Evolutionary conservation across 2,329 filamentous ascomycete genomes (phyloP), one percentile per base, ranked within the genome.

Genomic region (Aspergillus brasiliensis): DNA sequence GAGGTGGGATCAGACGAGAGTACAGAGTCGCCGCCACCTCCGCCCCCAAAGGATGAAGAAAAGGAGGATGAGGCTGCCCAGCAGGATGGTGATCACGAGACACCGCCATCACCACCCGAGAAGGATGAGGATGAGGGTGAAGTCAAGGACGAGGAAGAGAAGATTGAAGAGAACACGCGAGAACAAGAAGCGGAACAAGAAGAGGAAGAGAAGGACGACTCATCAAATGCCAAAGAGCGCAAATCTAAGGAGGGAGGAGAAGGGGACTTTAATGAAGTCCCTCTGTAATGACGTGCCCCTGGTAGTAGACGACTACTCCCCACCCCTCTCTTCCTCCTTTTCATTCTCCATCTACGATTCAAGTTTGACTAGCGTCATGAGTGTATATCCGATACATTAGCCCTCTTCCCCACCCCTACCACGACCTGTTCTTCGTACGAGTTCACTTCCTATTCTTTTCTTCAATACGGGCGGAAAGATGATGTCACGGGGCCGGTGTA

Each of bases 211-310:
- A 65, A 62, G 51, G 65, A 69, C 8, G 59, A 67, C 34, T 54
- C 62, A n/a, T 31, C 64, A 19, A 60, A 58, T 28, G 60, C 44
- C n/a, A 58, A 61, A 3, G 73, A 73, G 61, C 59, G 60, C 34
- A 74, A 74, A 58, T 63, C 66, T 27, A 74, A 73, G 58, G 71
- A 74, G 60, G 64, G 68, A 13, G 72, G 74, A 47, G 63, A 75
- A 46, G 63, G 69, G 5, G 72, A 75, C 56, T 75, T 75, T 53
- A 75, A 73, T 28, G 72, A 75, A 65, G 71, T 75, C 15, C 71
- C 73, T 31, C 67, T 75, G 51, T 74, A 64, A 66, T 61, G 3
- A 17, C 13, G 44, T 17, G 42, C 25, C 47, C 27, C 51, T 21
- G 48, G 31, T 34, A 34, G 31, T 31, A 31, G 40, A 34, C 63